A percentile compares a stretch with the other conserved stretches of the same genome.
These are phyloP conservation scores for Neurospora crassa DNA, from an alignment of 2,329 filamentous ascomycete genomes.

Conservation along the genomic window DNA sequence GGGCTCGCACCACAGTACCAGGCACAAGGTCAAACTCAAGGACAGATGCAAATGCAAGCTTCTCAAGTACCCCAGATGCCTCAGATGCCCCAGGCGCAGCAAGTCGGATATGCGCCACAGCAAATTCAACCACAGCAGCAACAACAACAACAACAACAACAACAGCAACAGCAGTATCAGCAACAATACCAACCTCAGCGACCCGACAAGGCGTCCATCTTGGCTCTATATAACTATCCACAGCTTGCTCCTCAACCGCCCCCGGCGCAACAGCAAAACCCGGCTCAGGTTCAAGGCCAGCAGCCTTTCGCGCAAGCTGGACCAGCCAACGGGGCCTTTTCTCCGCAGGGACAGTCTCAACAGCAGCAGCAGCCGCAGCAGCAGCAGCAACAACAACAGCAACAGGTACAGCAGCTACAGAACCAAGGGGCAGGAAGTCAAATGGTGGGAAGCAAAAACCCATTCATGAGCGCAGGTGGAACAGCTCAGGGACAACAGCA, in stretches of 20 bases:
- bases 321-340: slow-evolving; percentile 4
- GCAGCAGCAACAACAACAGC: background rate
- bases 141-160: slow-evolving; percentile 19
- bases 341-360: slow-evolving; percentile 5
- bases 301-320: slow-evolving; percentile 1
- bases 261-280: slow-evolving; percentile 7
- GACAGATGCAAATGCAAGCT: background rate
- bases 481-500: slow-evolving; percentile 18
- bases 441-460: slow-evolving; percentile 42
- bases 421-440: slow-evolving; percentile 19
- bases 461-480: slow-evolving; percentile 36
- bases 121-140: background rate
- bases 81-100: background rate
- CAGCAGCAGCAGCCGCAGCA: background rate
- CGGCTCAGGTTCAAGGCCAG: slow-evolving; percentile 2
- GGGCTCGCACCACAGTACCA: slow-evolving; percentile 8
- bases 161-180: slow-evolving; percentile 23
- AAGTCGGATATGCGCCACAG: background rate
- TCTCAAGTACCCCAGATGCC: background rate
- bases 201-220: slow-evolving; percentile 63
- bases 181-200: slow-evolving; percentile 34
- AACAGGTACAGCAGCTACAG: slow-evolving; percentile 15
- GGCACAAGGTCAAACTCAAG: slow-evolving; percentile 5
- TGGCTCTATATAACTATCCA: slow-evolving; percentile 61
- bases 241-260: slow-evolving; percentile 9